phyloP scores from a whole-genome alignment of 805 yeast species.

The Groenewaldozyma salmanticensis region DNA sequence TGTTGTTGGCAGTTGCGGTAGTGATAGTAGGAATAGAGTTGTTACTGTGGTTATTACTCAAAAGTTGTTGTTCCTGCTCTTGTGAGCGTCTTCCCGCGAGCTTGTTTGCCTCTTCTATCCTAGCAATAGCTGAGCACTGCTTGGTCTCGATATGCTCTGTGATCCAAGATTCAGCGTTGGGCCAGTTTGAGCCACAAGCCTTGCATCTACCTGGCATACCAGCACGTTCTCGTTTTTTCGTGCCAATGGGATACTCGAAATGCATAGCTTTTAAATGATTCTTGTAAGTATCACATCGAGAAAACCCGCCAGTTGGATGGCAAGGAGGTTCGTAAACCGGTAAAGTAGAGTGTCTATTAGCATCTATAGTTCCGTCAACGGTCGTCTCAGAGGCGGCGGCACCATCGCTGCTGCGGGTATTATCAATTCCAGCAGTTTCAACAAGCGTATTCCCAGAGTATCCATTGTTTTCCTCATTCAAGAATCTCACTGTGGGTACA shows the following conservation, averaged over 20 bases:
- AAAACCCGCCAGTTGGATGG: slow-evolving; percentile 76
- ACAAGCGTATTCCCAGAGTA: slow-evolving; percentile 1
- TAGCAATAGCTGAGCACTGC: slow-evolving; percentile 19
- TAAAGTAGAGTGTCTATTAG: neutral
- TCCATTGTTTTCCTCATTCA: neutral
- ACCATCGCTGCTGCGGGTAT: neutral
- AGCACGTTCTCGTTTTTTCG: slow-evolving; percentile 64
- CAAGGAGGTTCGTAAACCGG: slow-evolving; percentile 32
- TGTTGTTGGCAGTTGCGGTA: neutral
- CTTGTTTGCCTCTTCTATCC: too few species aligned
- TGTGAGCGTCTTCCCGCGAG: too few species aligned
- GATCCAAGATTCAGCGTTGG: slow-evolving; percentile 73
- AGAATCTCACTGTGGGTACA: neutral
- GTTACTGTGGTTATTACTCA: slow-evolving; percentile 8
- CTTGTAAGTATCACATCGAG: slow-evolving; percentile 85
- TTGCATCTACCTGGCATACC: slow-evolving; percentile 67
- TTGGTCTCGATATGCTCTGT: slow-evolving; percentile 52
- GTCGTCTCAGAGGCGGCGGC: neutral
- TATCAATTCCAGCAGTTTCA: too few species aligned
- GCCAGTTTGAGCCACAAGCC: slow-evolving; percentile 59
- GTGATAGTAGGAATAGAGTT: slow-evolving; percentile 1
- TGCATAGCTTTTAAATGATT: slow-evolving; percentile 86
- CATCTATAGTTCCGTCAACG: neutral
- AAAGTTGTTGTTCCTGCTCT: too few species aligned
- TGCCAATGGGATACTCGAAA: slow-evolving; percentile 80